A percentile compares a stretch with the other conserved stretches of the same genome.
Evolutionary conservation across 257 asterid genomes (phyloP).

Genomic region (Haberlea rhodopensis): DNA sequence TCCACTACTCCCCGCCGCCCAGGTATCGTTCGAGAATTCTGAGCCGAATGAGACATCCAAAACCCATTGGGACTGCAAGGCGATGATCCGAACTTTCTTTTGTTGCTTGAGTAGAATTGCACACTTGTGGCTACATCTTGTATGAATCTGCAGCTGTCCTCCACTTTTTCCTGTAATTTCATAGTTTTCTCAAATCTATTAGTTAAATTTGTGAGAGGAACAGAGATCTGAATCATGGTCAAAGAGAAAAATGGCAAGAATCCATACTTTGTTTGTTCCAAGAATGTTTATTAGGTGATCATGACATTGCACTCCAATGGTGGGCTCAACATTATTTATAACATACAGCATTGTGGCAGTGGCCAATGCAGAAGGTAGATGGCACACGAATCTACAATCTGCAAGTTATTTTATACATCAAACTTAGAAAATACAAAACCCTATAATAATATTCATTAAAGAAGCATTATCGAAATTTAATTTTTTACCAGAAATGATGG

Average conservation of each 20-base stretch:
- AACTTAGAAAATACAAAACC: background rate
- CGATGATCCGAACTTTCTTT: constrained; percentile 48
- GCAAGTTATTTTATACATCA: background rate
- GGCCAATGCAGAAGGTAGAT: constrained; percentile 51
- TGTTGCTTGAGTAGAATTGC: constrained; percentile 35
- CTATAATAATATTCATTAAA: too few relatives aligned
- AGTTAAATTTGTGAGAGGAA: background rate
- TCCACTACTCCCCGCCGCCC: constrained; percentile 34
- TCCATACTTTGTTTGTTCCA: constrained; percentile 63
- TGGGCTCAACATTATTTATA: constrained; percentile 51
- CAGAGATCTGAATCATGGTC: background rate
- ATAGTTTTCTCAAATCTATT: background rate
- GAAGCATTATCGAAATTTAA: too few relatives aligned
- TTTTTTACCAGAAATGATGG: constrained; percentile 42
- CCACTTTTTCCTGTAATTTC: constrained; percentile 68
- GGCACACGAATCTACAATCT: constrained; percentile 16
- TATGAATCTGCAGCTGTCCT: constrained; percentile 52
- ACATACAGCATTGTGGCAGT: constrained; percentile 60
- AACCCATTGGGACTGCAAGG: constrained; percentile 78
- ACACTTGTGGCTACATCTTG: constrained; percentile 47
- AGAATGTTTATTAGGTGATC: constrained; percentile 58
- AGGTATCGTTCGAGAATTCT: constrained; percentile 47
- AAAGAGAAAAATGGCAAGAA: background rate
- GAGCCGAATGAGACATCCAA: constrained; percentile 58
- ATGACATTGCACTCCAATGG: constrained; percentile 47